Conservation (phyloP, 306 rosid genomes). For the Comarum palustre region DNA sequence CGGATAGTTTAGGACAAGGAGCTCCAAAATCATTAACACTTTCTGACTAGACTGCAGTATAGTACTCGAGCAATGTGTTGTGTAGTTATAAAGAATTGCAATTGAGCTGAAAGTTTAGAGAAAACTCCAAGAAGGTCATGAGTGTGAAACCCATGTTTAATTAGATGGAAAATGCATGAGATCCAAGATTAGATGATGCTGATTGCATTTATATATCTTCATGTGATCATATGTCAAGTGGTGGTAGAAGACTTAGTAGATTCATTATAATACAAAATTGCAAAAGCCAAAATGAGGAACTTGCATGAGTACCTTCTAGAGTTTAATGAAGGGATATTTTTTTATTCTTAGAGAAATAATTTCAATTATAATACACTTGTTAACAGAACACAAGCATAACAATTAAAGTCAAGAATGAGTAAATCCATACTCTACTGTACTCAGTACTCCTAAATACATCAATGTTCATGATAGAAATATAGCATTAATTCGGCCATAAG, state of each 20-base stretch:
- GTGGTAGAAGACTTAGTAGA: background rate
- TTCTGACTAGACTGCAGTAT: background rate
- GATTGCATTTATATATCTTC: background rate
- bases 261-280: background rate
- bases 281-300: background rate
- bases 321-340: too few species aligned
- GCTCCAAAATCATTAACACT: slow-evolving; percentile 5
- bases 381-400: too few species aligned
- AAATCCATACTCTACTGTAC: too few species aligned
- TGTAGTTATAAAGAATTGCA: background rate
- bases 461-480: too few species aligned
- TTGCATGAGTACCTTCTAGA: background rate
- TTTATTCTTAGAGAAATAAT: too few species aligned
- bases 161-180: background rate
- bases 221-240: background rate
- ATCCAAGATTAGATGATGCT: background rate
- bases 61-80: background rate
- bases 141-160: background rate
- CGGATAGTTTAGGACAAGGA: background rate
- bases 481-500: too few species aligned
- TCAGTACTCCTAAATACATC: too few species aligned
- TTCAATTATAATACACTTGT: too few species aligned
- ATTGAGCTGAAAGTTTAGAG: slow-evolving; percentile 5
- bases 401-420: too few species aligned
- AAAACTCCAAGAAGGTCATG: background rate